Evolutionary conservation across 495 filamentous ascomycete species (phyloP), one percentile per base, ranked within the genome.

Genomic region (Podospora anserina): DNA sequence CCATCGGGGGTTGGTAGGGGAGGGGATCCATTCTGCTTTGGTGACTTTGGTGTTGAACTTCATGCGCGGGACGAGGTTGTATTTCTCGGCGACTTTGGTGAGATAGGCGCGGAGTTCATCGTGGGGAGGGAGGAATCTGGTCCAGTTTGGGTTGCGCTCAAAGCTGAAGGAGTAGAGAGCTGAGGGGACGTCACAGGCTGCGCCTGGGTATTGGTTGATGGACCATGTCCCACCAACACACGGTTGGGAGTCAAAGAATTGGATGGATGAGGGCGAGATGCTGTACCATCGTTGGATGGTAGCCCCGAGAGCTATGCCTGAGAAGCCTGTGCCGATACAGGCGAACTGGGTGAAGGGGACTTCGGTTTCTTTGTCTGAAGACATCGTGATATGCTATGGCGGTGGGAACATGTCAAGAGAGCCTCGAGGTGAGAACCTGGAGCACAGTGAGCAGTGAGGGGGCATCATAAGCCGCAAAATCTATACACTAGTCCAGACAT

Each of bases 201-300:
- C 58, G 39, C 69, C 89, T 2, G 89, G 89, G 75, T 91, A 91
- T 49, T 84, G 77, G 75, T 91, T 91, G 61, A 85, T 84, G 79
- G 82, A 85, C 89, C 89, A 92, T 15, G 89, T 90, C 18, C 89
- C 89, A 56, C 89, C 89, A 67, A 89, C 83, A 5, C 83, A 84
- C 2, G 84, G 76, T 66, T 88, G 83, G 32, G 85, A 77, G 3
- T 91, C 89, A 72, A 91, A 90, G 66, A 92, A 83, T 26, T 85
- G 75, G 70, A 90, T 87, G 23, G 62, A 86, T 71, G 89, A 85
- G 23, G 62, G 85, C 71, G 89, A 84, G 66, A 87, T 87, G 28
- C 83, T 84, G 15, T 89, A 80, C 58, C 79, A 80, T 63, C 88
- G 80, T 67, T 86, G 88, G 67, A 91, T 72, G 19, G 83, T 82